Base-by-base conservation (phyloP, 345 rosid species). In the Lumnitzera racemosa region DNA sequence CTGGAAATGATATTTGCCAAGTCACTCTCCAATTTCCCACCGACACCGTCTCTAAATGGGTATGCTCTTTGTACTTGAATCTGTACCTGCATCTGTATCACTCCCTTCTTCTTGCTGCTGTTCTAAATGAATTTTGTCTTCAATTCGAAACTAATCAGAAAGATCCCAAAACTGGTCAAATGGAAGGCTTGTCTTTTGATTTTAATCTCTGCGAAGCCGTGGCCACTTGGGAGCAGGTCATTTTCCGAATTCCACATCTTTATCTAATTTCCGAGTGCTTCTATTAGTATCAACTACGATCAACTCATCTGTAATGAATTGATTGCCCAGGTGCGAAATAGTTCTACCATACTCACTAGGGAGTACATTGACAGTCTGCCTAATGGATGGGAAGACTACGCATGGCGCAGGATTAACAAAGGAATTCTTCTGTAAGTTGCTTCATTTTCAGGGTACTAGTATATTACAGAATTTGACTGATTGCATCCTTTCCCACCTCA, bases 371-470 rank as follows among this genome's bases (percentile, higher is more conserved):
- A 86, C 76, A 84, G 95, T 75, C 76, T 90, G 55, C 95, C 94
- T 46, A 84, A 85, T 75, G 99, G 94, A 58, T 95, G 97, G 99
- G 87, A 90, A 75, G 97, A 90, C 49, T 90, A 88, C 63, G 97
- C 97, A 0, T 95, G 99, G 99, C 97, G 72, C 49, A 79, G 95
- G 75, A 88, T 95, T 73, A 95, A 95, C 70, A 90, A 88, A 72
- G 97, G 96, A 76, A 71, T 80, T 53, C 86, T 66, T 27, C 89
- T 95, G 96, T 95, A 74, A 72, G 99, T 78, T 27, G 59, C 65
- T 12, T 59, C 43, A 36, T 36, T 36, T 36, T 36, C 43, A 36
- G 43, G 9, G 7, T 5, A 27, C 3, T 27, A 36, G 10, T 36
- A 36, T 1, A 4, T 5, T 36, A 36, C 1, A 36, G 43, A 4